phyloP scores from a whole-genome alignment of 2,329 filamentous ascomycete species.

The Aspergillus flavus region DNA sequence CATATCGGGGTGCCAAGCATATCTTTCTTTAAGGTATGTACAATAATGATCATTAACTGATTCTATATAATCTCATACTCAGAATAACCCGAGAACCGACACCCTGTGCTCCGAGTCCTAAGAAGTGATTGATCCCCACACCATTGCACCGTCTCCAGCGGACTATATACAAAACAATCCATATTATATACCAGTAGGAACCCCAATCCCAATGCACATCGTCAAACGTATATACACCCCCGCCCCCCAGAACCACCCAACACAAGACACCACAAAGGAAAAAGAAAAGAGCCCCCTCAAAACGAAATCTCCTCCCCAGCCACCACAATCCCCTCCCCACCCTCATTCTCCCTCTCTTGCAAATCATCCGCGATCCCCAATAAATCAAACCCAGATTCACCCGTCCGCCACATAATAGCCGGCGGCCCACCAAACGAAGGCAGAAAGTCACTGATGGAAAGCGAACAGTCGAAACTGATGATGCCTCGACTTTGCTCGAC shows the following conservation, averaged over 20 bases:
- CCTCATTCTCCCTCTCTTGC: not conserved
- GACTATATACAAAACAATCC: not conserved
- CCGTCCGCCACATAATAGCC: not conserved
- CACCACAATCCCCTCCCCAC: not conserved
- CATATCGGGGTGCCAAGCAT: not conserved
- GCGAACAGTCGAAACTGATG: conserved; percentile 34
- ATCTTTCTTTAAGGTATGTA: not conserved
- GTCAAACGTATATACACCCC: not conserved
- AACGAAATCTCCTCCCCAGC: not conserved
- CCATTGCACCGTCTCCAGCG: not conserved
- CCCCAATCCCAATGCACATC: not conserved
- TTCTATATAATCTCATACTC: not conserved
- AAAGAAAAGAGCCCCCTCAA: not conserved
- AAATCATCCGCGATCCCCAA: not conserved
- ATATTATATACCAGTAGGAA: not conserved
- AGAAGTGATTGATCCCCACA: not conserved
- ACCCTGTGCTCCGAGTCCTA: not conserved
- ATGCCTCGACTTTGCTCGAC: conserved; percentile 35
- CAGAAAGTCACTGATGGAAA: conserved; percentile 33
- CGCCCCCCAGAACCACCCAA: not conserved
- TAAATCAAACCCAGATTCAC: not conserved
- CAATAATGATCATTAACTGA: not conserved
- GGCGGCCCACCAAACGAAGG: conserved; percentile 18
- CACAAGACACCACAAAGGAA: not conserved
- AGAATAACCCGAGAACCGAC: not conserved